Evolutionary conservation across 345 rosid species (phyloP).

Genomic region (Orychophragmus violaceus): DNA sequence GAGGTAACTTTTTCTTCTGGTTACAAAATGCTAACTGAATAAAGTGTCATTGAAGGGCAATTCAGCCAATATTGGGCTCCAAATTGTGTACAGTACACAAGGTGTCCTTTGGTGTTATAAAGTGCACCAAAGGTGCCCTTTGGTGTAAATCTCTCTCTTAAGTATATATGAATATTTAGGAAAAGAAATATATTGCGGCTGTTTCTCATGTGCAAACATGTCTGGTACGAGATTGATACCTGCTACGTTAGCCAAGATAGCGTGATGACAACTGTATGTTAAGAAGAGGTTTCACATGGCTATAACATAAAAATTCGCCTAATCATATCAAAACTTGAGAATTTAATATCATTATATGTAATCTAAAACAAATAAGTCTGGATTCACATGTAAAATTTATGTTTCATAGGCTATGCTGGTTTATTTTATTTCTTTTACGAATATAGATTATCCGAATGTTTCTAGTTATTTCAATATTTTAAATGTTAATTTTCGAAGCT

Average conservation of each 20-base stretch:
- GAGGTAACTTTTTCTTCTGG: too few species aligned
- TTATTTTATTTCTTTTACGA: neutral
- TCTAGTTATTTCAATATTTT: neutral
- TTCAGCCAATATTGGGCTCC: too few species aligned
- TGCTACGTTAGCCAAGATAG: constrained; percentile 12
- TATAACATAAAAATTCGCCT: neutral
- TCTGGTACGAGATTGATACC: constrained; percentile 22
- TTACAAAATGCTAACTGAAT: too few species aligned
- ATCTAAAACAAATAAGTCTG: too few species aligned
- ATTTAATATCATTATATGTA: too few species aligned
- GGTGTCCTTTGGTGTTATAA: too few species aligned
- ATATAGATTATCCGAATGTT: neutral
- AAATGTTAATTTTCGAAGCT: neutral
- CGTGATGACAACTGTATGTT: constrained; percentile 2
- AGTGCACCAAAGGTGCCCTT: too few species aligned
- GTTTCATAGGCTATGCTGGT: neutral
- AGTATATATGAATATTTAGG: neutral
- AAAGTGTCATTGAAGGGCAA: too few species aligned
- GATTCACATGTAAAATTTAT: neutral
- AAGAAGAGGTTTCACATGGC: constrained; percentile 13
- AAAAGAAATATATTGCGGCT: constrained; percentile 10
- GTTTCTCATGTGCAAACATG: constrained; percentile 25
- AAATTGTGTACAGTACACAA: too few species aligned
- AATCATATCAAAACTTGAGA: constrained; percentile 4
- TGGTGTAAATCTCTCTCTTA: too few species aligned